Evolutionary conservation across 1,284 basidiomycete genomes (phyloP).

Genomic region (Trichosporon sp.): DNA sequence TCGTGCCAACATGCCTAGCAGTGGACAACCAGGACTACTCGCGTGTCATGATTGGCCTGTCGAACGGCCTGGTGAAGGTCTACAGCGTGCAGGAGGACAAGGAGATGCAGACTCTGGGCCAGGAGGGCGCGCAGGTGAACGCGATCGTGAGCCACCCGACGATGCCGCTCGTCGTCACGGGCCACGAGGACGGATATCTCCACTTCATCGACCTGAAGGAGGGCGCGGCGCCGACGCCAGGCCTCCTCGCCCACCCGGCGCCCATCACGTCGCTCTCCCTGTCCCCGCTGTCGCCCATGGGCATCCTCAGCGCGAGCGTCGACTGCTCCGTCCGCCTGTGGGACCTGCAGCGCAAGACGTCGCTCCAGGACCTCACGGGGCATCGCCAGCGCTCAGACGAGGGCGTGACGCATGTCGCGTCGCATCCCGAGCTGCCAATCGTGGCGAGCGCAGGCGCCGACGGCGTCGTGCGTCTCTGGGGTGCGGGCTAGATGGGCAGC

Average conservation of each 20-base stretch:
- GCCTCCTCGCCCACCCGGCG: slow-evolving; percentile 85
- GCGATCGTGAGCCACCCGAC: slow-evolving; percentile 85
- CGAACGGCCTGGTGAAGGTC: slow-evolving; percentile 81
- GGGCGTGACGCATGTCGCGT: slow-evolving; percentile 61
- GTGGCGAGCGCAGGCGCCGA: slow-evolving; percentile 91
- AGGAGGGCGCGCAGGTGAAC: slow-evolving; percentile 71
- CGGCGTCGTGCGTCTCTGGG: slow-evolving; percentile 81
- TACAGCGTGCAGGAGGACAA: slow-evolving; percentile 82
- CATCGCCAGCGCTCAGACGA: slow-evolving; percentile 84
- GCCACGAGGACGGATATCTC: slow-evolving; percentile 90
- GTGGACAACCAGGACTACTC: slow-evolving; percentile 44
- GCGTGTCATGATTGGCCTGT: slow-evolving; percentile 66
- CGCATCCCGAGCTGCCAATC: slow-evolving; percentile 71
- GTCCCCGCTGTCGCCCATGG: slow-evolving; percentile 62
- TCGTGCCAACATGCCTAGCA: slow-evolving; percentile 68
- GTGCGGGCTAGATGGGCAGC: slow-evolving; percentile 22
- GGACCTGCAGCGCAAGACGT: slow-evolving; percentile 64
- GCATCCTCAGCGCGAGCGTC: slow-evolving; percentile 82
- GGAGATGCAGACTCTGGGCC: slow-evolving; percentile 60
- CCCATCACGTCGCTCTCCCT: slow-evolving; percentile 86
- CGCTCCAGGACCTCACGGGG: slow-evolving; percentile 79
- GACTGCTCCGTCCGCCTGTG: slow-evolving; percentile 93
- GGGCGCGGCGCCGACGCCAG: slow-evolving; percentile 68
- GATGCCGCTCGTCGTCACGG: slow-evolving; percentile 78
- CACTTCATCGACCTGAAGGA: slow-evolving; percentile 72